Percentiles rank a stretch among this genome's conserved stretches.
These are phyloP conservation scores for Vigna trinervia DNA, from an alignment of 306 rosid species.

Conservation along the genomic window DNA sequence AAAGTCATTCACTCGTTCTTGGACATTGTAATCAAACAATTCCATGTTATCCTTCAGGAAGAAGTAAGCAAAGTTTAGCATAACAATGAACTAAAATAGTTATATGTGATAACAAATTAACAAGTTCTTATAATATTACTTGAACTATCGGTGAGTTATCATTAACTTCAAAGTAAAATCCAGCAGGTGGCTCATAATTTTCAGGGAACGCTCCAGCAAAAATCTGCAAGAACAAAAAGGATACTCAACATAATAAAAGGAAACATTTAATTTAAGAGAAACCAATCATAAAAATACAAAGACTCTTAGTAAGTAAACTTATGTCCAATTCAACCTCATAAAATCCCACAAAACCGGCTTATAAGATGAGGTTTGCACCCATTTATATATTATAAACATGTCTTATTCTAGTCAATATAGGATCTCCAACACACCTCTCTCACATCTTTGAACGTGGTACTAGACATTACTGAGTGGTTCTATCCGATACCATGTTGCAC, in stretches of 20 bases:
- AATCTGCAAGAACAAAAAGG: conserved; percentile 53
- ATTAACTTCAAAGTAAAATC: conserved; percentile 77
- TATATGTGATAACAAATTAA: conserved; percentile 31
- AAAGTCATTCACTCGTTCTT: conserved; percentile 73
- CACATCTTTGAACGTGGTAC: too few species aligned
- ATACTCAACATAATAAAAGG: conserved; percentile 32
- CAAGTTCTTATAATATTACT: conserved; percentile 52
- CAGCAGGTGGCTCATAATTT: conserved; percentile 78
- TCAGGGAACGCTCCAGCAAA: conserved; percentile 77
- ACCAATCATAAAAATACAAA: conserved; percentile 31
- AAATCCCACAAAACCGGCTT: too few species aligned
- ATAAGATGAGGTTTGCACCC: too few species aligned
- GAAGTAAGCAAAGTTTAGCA: conserved; percentile 47
- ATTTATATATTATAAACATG: too few species aligned
- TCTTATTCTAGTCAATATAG: too few species aligned
- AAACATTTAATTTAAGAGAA: conserved; percentile 18
- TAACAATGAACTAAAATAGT: conserved; percentile 25
- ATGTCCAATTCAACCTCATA: too few species aligned
- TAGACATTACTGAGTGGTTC: too few species aligned
- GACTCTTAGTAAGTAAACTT: too few species aligned
- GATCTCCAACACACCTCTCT: too few species aligned
- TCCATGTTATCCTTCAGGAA: conserved; percentile 64
- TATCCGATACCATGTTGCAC: too few species aligned
- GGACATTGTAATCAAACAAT: conserved; percentile 84
- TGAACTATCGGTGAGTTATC: conserved; percentile 66